Conservation (phyloP, 768 basidiomycete species). For the Boletus reticulatus region DNA sequence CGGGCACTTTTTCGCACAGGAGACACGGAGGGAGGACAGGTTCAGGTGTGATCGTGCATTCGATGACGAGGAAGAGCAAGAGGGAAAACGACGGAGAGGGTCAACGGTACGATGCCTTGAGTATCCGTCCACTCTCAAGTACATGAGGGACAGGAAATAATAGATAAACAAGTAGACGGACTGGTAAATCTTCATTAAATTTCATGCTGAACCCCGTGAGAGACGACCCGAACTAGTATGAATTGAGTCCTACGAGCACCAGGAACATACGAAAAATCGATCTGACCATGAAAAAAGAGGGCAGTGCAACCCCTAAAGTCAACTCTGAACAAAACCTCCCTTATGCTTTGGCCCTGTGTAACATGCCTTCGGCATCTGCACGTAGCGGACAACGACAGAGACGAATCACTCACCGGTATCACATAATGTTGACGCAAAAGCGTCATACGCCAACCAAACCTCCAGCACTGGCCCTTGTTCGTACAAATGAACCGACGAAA, state of each 20-base stretch:
- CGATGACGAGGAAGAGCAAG: too few relatives aligned
- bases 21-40: too few relatives aligned
- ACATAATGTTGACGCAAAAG: too few relatives aligned
- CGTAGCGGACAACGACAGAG: neutral
- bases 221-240: conserved; percentile 49
- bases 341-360: conserved; percentile 51
- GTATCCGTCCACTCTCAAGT: too few relatives aligned
- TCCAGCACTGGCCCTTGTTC: neutral
- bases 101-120: too few relatives aligned
- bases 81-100: too few relatives aligned
- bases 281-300: conserved; percentile 47
- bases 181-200: conserved; percentile 64
- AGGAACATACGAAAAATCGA: neutral
- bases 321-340: conserved; percentile 69
- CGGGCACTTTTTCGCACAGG: too few relatives aligned
- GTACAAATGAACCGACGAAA: neutral
- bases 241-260: neutral
- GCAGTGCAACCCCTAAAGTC: conserved; percentile 71
- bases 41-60: too few relatives aligned
- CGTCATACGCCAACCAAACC: too few relatives aligned
- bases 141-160: neutral
- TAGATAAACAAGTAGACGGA: conserved; percentile 20
- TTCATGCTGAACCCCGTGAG: conserved; percentile 69
- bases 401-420: conserved; percentile 48
- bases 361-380: neutral